These are phyloP conservation scores for Endotrypanum monterogeii DNA, from an alignment of 208 protist species.

Conservation along the genomic window DNA sequence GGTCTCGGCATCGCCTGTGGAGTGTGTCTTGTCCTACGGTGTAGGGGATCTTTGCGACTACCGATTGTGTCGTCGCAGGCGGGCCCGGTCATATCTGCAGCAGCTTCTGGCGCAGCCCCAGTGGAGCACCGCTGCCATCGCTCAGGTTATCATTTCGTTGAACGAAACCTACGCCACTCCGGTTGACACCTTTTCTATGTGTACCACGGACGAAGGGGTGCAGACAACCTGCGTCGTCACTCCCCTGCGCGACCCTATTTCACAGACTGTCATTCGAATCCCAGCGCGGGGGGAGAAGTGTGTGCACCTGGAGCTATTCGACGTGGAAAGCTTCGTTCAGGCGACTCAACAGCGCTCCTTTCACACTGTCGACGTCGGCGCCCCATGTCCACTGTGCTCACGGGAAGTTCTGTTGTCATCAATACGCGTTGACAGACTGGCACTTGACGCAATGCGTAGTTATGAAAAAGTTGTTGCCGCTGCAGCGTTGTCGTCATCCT, in stretches of 20 bases:
- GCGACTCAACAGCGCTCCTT: constrained; percentile 38
- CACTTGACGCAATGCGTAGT: constrained; percentile 37
- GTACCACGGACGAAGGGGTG: constrained; percentile 22
- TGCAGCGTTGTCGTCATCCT: background rate
- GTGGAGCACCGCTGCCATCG: constrained; percentile 28
- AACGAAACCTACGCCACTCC: constrained; percentile 26
- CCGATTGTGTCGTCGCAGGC: constrained; percentile 28
- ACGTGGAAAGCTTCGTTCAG: constrained; percentile 67
- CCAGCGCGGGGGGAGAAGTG: constrained; percentile 63
- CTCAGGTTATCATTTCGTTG: constrained; percentile 24
- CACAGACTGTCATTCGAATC: constrained; percentile 45
- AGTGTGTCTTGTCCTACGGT: constrained; percentile 43
- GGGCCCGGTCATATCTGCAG: constrained; percentile 39
- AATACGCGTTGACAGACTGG: constrained; percentile 50
- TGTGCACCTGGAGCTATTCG: constrained; percentile 77
- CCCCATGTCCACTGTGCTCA: constrained; percentile 60
- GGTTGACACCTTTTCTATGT: constrained; percentile 18
- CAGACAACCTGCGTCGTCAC: constrained; percentile 40
- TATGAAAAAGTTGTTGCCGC: constrained; percentile 9
- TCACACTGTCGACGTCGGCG: constrained; percentile 27
- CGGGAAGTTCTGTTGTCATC: constrained; percentile 28
- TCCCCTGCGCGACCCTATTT: constrained; percentile 71
- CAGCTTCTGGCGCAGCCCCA: constrained; percentile 34
- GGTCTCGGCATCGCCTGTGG: constrained; percentile 12
- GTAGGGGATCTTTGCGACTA: constrained; percentile 55